These are phyloP conservation scores for Aureobasidium sp. DNA, from an alignment of 2,329 filamentous ascomycete genomes.

Conservation along the genomic window DNA sequence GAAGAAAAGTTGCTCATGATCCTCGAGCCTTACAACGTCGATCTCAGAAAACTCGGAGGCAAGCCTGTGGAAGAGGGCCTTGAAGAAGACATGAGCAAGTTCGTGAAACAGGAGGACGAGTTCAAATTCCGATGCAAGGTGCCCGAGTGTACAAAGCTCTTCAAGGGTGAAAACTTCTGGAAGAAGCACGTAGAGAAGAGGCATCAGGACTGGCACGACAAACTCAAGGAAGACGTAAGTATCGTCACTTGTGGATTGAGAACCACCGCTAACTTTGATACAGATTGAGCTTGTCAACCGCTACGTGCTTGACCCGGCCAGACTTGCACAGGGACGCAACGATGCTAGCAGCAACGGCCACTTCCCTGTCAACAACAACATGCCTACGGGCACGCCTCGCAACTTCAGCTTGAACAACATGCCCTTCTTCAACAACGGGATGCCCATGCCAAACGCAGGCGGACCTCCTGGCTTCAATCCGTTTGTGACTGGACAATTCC, in stretches of 20 bases:
- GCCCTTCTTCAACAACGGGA: constrained; percentile 18
- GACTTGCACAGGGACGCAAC: constrained; percentile 87
- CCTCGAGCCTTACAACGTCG: constrained; percentile 79
- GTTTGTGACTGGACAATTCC: constrained; percentile 16
- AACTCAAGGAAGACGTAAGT: constrained; percentile 74
- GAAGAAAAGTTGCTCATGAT: constrained; percentile 95
- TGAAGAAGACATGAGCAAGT: constrained; percentile 77
- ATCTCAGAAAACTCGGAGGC: constrained; percentile 85
- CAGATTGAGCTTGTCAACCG: constrained; percentile 86
- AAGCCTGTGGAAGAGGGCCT: constrained; percentile 79
- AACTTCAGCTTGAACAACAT: constrained; percentile 71
- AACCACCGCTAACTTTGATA: constrained; percentile 22
- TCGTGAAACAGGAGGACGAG: constrained; percentile 95
- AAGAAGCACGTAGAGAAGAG: constrained; percentile 96
- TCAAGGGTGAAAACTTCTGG: constrained; percentile 97
- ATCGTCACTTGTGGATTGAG: not conserved
- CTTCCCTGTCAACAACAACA: constrained; percentile 70
- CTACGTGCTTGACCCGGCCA: constrained; percentile 88
- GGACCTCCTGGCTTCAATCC: constrained; percentile 18
- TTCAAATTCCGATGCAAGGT: constrained; percentile 96
- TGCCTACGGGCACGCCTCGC: constrained; percentile 67
- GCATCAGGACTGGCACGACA: constrained; percentile 79
- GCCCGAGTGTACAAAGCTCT: constrained; percentile 90
- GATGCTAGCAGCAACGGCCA: constrained; percentile 95
- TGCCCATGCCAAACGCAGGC: constrained; percentile 5